phyloP scores from a whole-genome alignment of 139 green algal genomes.

The Volvox reticuliferus region DNA sequence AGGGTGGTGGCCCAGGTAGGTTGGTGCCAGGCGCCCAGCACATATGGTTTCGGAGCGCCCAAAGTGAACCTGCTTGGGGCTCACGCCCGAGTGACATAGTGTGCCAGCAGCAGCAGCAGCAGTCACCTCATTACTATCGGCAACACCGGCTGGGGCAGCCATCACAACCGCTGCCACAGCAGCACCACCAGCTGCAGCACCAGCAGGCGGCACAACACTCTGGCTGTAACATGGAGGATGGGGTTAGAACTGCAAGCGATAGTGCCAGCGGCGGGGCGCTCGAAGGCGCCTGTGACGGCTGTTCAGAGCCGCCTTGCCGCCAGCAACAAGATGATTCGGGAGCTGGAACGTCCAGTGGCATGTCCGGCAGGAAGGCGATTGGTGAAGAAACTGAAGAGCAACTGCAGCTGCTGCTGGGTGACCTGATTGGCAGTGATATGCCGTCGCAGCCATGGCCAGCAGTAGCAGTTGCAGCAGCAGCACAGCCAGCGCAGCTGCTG shows the following conservation, averaged over 20 bases:
- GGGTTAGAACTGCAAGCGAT: background rate
- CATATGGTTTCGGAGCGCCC: background rate
- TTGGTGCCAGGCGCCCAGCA: too few relatives aligned
- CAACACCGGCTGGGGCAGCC: background rate
- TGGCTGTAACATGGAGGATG: background rate
- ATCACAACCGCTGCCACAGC: background rate
- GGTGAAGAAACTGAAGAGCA: constrained; percentile 38
- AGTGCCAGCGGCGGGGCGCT: too few relatives aligned
- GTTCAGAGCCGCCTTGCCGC: background rate
- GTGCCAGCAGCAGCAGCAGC: background rate
- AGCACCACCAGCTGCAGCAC: background rate
- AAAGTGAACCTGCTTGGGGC: constrained; percentile 16
- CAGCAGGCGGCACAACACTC: background rate
- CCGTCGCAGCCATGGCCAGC: too few relatives aligned
- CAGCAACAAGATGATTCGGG: background rate
- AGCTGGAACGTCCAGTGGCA: background rate
- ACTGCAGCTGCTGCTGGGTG: constrained; percentile 16
- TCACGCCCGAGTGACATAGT: background rate
- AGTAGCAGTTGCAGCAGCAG: background rate
- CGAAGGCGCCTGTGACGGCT: too few relatives aligned
- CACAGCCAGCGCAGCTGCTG: background rate
- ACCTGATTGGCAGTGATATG: background rate
- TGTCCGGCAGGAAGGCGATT: background rate
- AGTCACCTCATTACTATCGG: background rate
- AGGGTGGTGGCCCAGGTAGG: too few relatives aligned